Conservation (phyloP, 345 rosid genomes). For the Garcia nutans region DNA sequence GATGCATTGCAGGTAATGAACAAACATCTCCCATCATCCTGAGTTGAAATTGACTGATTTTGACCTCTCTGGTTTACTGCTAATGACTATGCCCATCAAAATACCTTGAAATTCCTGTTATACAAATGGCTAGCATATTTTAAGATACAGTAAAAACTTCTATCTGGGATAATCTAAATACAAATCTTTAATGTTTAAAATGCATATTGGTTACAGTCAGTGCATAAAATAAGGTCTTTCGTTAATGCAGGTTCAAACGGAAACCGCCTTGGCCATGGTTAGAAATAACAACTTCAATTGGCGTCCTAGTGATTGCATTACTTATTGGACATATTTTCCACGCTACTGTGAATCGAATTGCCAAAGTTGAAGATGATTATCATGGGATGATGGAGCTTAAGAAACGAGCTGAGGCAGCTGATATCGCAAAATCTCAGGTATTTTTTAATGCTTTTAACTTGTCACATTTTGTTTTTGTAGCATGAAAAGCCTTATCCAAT, state of each 20-base stretch:
- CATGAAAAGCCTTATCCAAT: conserved; percentile 18
- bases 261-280: conserved; percentile 81
- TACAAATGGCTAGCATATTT: not conserved
- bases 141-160: conserved; percentile 6
- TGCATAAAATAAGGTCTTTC: conserved; percentile 15
- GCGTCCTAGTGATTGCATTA: conserved; percentile 72
- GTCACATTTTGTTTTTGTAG: conserved; percentile 7
- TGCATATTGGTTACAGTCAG: conserved; percentile 8
- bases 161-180: conserved; percentile 1
- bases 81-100: not conserved
- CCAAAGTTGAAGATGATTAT: conserved; percentile 87
- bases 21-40: conserved; percentile 13
- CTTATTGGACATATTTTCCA: conserved; percentile 75
- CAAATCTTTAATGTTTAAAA: not conserved
- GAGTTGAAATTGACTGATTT: conserved; percentile 10
- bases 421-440: conserved; percentile 97
- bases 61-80: not conserved
- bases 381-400: conserved; percentile 71
- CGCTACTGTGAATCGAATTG: conserved; percentile 78
- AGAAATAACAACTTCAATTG: conserved; percentile 56
- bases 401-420: conserved; percentile 87
- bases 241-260: conserved; percentile 67
- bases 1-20: conserved; percentile 91
- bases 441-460: conserved; percentile 17
- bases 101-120: not conserved